Conservation (phyloP, 352 stramenopile species). For the Globisporangium apiculatum region DNA sequence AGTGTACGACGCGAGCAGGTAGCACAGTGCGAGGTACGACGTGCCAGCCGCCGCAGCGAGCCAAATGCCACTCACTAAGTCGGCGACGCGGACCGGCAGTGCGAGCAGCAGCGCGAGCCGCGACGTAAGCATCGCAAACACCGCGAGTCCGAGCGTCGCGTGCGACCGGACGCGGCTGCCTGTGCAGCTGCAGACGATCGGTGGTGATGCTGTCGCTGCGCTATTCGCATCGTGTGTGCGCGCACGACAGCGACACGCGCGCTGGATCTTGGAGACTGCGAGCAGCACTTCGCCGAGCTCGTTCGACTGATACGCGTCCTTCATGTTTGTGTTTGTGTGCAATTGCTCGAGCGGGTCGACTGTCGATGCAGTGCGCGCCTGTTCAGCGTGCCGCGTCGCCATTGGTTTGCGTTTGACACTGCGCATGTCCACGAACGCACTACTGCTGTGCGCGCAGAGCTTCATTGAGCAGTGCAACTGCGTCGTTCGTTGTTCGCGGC, state of each 20-base stretch:
- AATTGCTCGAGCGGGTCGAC: neutral
- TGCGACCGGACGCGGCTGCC: conserved; percentile 2
- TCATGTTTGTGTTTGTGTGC: conserved; percentile 11
- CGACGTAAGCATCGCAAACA: conserved; percentile 20
- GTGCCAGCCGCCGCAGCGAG: conserved; percentile 38
- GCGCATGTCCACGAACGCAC: conserved; percentile 4
- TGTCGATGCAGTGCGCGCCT: neutral
- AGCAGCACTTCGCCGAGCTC: conserved; percentile 56
- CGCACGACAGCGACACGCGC: conserved; percentile 1
- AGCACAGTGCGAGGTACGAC: conserved; percentile 45
- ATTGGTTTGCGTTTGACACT: conserved; percentile 1
- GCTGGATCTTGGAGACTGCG: conserved; percentile 21
- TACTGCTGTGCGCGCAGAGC: conserved; percentile 7
- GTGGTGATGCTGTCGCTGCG: conserved; percentile 4
- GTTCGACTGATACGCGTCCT: conserved; percentile 10
- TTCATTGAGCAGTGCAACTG: conserved; percentile 2
- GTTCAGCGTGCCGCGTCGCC: conserved; percentile 1
- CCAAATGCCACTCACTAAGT: conserved; percentile 46
- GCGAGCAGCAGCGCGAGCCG: conserved; percentile 21
- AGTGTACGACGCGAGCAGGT: conserved; percentile 20
- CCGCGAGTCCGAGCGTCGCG: conserved; percentile 23
- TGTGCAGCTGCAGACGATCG: conserved; percentile 9
- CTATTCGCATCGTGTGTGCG: conserved; percentile 1
- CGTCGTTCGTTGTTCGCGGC: neutral
- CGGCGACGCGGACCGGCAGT: conserved; percentile 31